These are phyloP conservation scores for Chlamydomonas sphaeroides DNA, from an alignment of 139 green algal species.

Conservation along the genomic window DNA sequence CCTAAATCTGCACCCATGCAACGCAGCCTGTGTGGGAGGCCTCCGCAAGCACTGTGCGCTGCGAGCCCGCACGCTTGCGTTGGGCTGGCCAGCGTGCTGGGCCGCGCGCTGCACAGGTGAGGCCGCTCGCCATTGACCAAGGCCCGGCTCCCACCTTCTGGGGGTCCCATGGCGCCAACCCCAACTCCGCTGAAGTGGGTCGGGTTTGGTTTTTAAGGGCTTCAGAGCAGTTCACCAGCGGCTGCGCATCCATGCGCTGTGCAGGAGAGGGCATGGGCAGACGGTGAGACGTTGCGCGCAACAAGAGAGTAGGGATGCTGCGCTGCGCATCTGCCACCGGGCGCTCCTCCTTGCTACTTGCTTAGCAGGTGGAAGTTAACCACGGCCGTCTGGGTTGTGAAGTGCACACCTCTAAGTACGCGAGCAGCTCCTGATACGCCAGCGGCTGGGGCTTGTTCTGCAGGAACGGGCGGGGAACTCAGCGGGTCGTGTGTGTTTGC, in stretches of 20 bases:
- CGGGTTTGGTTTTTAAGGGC: conserved; percentile 3
- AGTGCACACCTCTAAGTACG: not conserved
- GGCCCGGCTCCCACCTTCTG: not conserved
- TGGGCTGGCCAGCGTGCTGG: no score
- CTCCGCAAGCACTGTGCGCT: no score
- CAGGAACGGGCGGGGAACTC: no score
- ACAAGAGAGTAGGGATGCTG: not conserved
- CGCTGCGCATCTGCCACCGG: no score
- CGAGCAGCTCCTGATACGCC: not conserved
- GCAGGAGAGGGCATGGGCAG: not conserved
- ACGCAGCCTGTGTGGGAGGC: not conserved
- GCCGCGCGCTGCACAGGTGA: no score
- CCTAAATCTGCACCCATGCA: no score
- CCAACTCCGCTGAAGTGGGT: conserved; percentile 8
- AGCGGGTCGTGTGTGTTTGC: no score
- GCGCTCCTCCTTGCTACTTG: not conserved
- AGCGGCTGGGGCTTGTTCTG: no score
- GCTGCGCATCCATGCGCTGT: not conserved
- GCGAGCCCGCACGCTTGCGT: not conserved
- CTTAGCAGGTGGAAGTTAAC: no score
- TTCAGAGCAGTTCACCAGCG: not conserved
- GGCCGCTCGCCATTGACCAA: not conserved
- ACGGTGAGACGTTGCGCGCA: no score
- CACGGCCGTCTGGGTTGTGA: no score
- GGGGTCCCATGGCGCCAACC: conserved; percentile 7